Evolutionary conservation across 1,139 yeast genomes (phyloP), one percentile per base, ranked within the genome.

Genomic region (Eremothecium cymbalariae): DNA sequence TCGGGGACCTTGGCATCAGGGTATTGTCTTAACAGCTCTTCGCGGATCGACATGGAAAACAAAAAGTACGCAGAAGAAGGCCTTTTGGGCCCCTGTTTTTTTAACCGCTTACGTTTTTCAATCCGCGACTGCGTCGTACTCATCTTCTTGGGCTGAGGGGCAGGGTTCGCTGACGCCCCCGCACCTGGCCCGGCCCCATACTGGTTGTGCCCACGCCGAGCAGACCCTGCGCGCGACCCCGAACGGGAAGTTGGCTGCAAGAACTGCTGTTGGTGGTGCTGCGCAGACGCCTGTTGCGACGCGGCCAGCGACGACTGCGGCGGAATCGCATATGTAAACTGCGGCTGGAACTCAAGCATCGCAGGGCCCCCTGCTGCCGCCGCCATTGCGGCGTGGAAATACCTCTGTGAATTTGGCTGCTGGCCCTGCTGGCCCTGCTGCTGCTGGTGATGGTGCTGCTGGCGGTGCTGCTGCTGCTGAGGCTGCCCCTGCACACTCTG

Each of bases 1-100:
- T 57, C 61, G 6, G 62, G 62, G 6, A 57, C 62, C 37, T 54
- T 55, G 27, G 60, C 58, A 31, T 51, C 57, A 2, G 61, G 61
- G 33, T 48, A 49, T 32, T 55, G 51, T 34, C 51, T 48, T 26
- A 55, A 36, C 17, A 57, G 37, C 27, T 48, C 53, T 28, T 49
- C 47, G 44, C 61, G 53, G 19, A 53, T 55, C 4, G 55, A 50
- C 55, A 55, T 56, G 8, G 59, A 56, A 36, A 54, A 57, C 32
- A 57, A 38, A 43, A 57, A 57, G 37, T 57, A 57, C 4, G 62
- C 62, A 17, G 61, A 56, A 18, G 60, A 55, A 23, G 62, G 62
- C 44, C 62, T 51, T 32, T 57, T 57, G 25, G 62, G 62, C 13
- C 62, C 62, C 42, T 53, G 57, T 38, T 57, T 57, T 41, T 56